Evolutionary conservation across 2,329 filamentous ascomycete genomes (phyloP).

Genomic region (Hypoxylon sp.): DNA sequence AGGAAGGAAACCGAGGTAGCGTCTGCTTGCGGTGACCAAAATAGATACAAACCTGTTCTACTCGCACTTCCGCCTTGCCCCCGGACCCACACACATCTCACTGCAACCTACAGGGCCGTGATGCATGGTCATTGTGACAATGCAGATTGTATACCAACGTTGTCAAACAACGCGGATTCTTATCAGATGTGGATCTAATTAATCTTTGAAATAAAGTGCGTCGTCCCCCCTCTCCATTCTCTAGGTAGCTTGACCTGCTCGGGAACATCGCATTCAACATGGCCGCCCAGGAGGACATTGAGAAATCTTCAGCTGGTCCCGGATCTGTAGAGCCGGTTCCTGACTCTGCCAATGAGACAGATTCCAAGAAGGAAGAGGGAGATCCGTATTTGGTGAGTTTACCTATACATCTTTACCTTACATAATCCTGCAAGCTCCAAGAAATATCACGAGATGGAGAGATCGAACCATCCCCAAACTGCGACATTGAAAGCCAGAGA

Average conservation of each 20-base stretch:
- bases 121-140: conserved; percentile 14
- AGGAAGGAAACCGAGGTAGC: neutral
- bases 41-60: conserved; percentile 2
- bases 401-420: neutral
- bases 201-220: neutral
- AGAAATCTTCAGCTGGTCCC: conserved; percentile 6
- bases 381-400: conserved; percentile 25
- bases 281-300: conserved; percentile 7
- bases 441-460: conserved; percentile 3
- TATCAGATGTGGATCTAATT: conserved; percentile 12
- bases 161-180: conserved; percentile 2
- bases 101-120: neutral
- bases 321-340: conserved; percentile 4
- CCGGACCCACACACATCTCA: conserved; percentile 8
- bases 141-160: conserved; percentile 4
- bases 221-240: neutral
- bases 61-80: neutral
- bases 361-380: conserved; percentile 6
- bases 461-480: neutral
- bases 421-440: neutral
- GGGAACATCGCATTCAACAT: conserved; percentile 17
- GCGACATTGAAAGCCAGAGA: neutral
- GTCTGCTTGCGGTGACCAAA: conserved; percentile 1
- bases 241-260: neutral
- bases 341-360: neutral